Percentiles rank a stretch among this genome's conserved stretches.
Conservation (phyloP, 2,329 filamentous ascomycete species). For the Fusarium scirpi region DNA sequence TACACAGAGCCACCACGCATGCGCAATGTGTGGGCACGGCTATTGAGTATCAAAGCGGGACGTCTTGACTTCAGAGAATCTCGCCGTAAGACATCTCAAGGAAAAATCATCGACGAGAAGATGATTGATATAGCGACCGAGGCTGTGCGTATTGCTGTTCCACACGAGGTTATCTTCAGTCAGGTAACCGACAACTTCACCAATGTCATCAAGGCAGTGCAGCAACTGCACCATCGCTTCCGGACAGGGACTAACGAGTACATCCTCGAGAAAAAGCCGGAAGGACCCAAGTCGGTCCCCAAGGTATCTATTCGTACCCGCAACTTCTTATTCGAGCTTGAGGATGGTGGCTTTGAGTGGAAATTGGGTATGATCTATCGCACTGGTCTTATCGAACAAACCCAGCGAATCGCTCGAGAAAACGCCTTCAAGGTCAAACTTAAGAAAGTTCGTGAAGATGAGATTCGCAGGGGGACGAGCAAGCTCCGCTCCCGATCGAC, state of each 20-base stretch:
- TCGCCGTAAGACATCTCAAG: conserved; percentile 72
- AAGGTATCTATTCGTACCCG: conserved; percentile 86
- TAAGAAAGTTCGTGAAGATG: conserved; percentile 83
- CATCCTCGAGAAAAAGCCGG: conserved; percentile 84
- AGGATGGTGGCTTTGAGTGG: conserved; percentile 98
- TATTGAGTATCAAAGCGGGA: conserved; percentile 84
- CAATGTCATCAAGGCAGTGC: conserved; percentile 86
- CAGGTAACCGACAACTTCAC: conserved; percentile 93
- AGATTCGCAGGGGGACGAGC: conserved; percentile 65
- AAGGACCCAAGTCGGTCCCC: conserved; percentile 87
- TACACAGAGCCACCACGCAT: conserved; percentile 90
- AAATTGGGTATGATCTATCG: conserved; percentile 95
- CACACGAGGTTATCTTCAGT: conserved; percentile 90
- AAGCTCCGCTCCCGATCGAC: conserved; percentile 68
- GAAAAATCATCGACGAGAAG: conserved; percentile 75
- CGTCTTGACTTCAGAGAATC: conserved; percentile 84
- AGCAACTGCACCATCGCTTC: conserved; percentile 95
- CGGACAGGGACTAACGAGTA: conserved; percentile 89
- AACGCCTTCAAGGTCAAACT: conserved; percentile 90
- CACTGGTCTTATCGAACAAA: conserved; percentile 87
- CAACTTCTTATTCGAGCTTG: conserved; percentile 88
- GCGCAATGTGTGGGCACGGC: conserved; percentile 84
- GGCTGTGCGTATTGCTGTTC: conserved; percentile 87
- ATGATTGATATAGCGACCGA: conserved; percentile 88
- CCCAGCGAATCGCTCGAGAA: conserved; percentile 88